phyloP scores from a whole-genome alignment of 2,329 filamentous ascomycete genomes.

The Sphaceloma murrayae region DNA sequence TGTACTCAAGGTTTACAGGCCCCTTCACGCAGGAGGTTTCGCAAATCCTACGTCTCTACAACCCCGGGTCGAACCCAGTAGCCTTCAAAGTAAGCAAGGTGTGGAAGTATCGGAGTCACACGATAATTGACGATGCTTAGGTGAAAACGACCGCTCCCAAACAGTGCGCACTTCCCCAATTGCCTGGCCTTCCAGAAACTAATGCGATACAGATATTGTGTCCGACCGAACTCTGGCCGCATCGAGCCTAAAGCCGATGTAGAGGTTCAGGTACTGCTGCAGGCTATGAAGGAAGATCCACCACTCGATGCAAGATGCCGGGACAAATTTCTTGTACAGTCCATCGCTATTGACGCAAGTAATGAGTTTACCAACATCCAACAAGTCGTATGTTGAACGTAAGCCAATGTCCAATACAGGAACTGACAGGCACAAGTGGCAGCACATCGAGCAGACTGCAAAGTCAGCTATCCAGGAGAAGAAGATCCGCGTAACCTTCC shows the following conservation, averaged over 20 bases:
- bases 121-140: slow-evolving; percentile 38
- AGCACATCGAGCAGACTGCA: slow-evolving; percentile 58
- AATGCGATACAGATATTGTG: slow-evolving; percentile 66
- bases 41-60: slow-evolving; percentile 50
- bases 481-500: slow-evolving; percentile 89
- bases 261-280: slow-evolving; percentile 88
- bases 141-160: slow-evolving; percentile 99
- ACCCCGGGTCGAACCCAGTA: slow-evolving; percentile 48
- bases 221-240: slow-evolving; percentile 90
- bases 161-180: slow-evolving; percentile 56
- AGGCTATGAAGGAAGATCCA: slow-evolving; percentile 96
- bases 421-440: slow-evolving; percentile 50
- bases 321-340: slow-evolving; percentile 97
- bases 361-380: slow-evolving; percentile 65
- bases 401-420: no score
- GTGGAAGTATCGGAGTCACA: background rate
- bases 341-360: slow-evolving; percentile 70
- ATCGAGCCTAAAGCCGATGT: slow-evolving; percentile 85
- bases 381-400: slow-evolving; percentile 70
- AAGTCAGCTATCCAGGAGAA: slow-evolving; percentile 78
- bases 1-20: slow-evolving; percentile 33
- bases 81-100: slow-evolving; percentile 51
- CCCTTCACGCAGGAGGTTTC: slow-evolving; percentile 57
- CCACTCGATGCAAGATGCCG: slow-evolving; percentile 78
- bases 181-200: background rate